Conservation (phyloP, 805 yeast genomes). For the Soucietia sequanensis region DNA sequence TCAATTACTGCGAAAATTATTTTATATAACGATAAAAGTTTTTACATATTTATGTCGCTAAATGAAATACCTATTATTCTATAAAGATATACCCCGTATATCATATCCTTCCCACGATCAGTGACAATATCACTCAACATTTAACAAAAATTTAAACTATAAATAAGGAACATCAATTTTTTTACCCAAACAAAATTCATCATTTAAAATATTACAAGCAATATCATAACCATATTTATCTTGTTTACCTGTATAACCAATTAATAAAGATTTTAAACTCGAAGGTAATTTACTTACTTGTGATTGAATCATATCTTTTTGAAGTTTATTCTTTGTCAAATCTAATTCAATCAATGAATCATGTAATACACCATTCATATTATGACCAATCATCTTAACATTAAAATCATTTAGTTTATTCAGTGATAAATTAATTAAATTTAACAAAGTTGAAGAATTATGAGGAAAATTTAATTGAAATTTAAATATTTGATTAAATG, state of each 20-base stretch:
- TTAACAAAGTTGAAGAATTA: conserved; percentile 6
- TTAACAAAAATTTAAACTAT: neutral
- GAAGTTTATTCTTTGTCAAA: conserved; percentile 13
- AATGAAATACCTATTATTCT: too few species aligned
- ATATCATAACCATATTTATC: conserved; percentile 21
- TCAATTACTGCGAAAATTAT: too few species aligned
- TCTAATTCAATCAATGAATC: conserved; percentile 14
- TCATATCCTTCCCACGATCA: too few species aligned
- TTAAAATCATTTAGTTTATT: conserved; percentile 11
- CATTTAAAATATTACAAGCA: conserved; percentile 12
- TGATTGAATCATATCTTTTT: neutral
- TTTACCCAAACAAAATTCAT: conserved; percentile 13
- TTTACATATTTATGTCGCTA: too few species aligned
- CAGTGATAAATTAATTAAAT: conserved; percentile 10
- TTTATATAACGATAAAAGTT: too few species aligned
- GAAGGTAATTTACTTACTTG: conserved; percentile 5
- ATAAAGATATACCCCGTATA: too few species aligned
- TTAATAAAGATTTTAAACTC: conserved; percentile 9
- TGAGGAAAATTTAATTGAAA: conserved; percentile 5
- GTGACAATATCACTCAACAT: too few species aligned
- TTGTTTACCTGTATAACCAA: conserved; percentile 14
- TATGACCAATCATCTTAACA: conserved; percentile 11
- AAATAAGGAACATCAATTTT: conserved; percentile 8
- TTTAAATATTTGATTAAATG: conserved; percentile 11
- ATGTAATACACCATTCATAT: conserved; percentile 6